Base-by-base conservation (phyloP, 225 moss, liverwort and hornwort species). In the Physcomitrellopsis africana region DNA sequence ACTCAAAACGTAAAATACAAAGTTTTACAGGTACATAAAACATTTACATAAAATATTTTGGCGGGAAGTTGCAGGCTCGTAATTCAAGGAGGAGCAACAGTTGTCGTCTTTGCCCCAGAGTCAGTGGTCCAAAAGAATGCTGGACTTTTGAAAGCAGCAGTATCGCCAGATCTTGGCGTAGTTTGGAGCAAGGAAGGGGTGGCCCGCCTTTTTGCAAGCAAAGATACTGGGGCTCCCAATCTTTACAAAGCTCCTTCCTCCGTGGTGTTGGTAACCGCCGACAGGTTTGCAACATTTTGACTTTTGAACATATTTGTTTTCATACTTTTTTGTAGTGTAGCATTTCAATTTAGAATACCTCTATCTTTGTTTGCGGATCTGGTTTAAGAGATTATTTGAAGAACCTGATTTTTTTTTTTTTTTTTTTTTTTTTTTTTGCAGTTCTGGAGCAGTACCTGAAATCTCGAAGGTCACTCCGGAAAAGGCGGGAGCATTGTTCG, bases 131-230 rank as follows among this genome's bases (percentile, higher is more conserved):
- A 85, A 67, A 87, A 79, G 56, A 87, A 79, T 10, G 64, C 67
- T 67, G 80, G 85, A 49, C 72, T 90, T 29, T 42, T 87, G 73
- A 76, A 85, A 78, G 85, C 87, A 49, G 80, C 84, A 53, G 79
- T 87, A 16, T 90, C 89, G 61, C 73, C 86, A 43, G 89, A 90
- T 70, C 79, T 82, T 73, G 89, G 89, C 20, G 5, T 90, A 51
- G 81, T 84, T 56, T 90, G 87, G 89, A 87, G 85, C 70, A 82
- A 82, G 73, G 89, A 87, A 60, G 89, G 89, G 75, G 85, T 90
- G 42, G 82, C 89, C 42, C 82, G 87, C 29, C 74, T 85, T 46
- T 90, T 90, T 72, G 61, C 78, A 9, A 85, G 57, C 26, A 84
- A 72, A 74, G 77, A 80, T 24, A 41, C 79, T 22, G 79, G 41